Evolutionary conservation across 2,329 filamentous ascomycete species (phyloP), one percentile per base, ranked within the genome.

Genomic region (Colletotrichum sojae): DNA sequence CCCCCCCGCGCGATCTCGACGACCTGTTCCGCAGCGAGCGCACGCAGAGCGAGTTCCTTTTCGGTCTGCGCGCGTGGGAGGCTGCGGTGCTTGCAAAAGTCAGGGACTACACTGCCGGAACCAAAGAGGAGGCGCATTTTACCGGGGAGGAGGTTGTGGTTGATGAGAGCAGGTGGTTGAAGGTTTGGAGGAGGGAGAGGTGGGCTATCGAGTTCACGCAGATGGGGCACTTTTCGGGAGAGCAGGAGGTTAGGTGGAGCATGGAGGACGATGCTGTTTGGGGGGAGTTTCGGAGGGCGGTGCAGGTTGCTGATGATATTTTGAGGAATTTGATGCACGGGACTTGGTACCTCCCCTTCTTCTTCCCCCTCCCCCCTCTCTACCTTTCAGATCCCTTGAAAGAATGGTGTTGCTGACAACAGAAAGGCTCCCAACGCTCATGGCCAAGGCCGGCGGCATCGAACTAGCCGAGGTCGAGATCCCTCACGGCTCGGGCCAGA

Each of bases 291-390:
- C n/a, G 54, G 5, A 49, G 66, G 22, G 51, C 39, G 6, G 61
- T 73, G 5, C 71, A 73, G 40, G 12, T 73, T 16, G 62, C 67
- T 2, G 60, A 72, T 15, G 56, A 69, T 8, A 67, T 73, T 2
- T 31, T 73, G 6, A 48, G 62, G 5, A 18, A 20, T 5, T 52
- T 62, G 4, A 39, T 53, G 5, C 20, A 62, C 0, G 31, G 10
- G 8, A 36, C 31, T 3, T 36, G 31, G 31, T 36, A 36, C 8
- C 8, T 6, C 27, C 31, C 2, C 31, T n/a, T n/a, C n/a, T n/a
- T n/a, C n/a, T n/a, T n/a, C 31, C 22, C 22, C 22, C 22, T 36
- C 31, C 63, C 49, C 4, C 36, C 39, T 4, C n/a, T n/a, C n/a
- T n/a, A n/a, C n/a, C n/a, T n/a, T n/a, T n/a, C n/a, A n/a, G n/a